Percentiles rank a stretch among this genome's conserved stretches.
These are phyloP conservation scores for Marchantia paleacea DNA, from an alignment of 225 moss, liverwort and hornwort genomes.

Conservation along the genomic window DNA sequence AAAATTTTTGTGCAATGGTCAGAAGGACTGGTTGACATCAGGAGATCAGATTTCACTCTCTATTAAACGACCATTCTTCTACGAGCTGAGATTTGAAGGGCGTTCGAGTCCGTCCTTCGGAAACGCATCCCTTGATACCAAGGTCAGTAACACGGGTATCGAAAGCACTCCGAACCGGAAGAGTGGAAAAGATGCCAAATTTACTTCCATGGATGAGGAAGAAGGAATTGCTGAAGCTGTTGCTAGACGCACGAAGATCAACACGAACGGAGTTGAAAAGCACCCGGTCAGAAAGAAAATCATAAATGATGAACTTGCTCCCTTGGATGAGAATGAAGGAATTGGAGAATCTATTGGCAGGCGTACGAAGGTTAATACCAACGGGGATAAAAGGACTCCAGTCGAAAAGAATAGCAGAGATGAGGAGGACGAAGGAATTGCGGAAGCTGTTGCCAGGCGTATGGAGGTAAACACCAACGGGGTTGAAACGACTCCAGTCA, in stretches of 20 bases:
- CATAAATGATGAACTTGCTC: too few relatives aligned
- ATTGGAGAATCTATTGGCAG: too few relatives aligned
- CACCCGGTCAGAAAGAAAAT: too few relatives aligned
- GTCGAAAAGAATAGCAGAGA: not conserved
- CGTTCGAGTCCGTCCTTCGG: not conserved
- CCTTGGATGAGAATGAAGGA: too few relatives aligned
- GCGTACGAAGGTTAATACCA: too few relatives aligned
- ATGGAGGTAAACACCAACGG: not conserved
- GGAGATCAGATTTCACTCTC: slow-evolving; percentile 42
- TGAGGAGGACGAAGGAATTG: not conserved
- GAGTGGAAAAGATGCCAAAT: slow-evolving; percentile 7
- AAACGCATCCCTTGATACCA: not conserved
- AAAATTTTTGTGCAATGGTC: slow-evolving; percentile 28
- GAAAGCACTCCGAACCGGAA: not conserved
- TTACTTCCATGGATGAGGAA: slow-evolving; percentile 27
- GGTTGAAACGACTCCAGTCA: not conserved
- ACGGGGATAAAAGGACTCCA: too few relatives aligned
- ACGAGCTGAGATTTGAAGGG: slow-evolving; percentile 18
- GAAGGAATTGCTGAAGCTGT: slow-evolving; percentile 42
- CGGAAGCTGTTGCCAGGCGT: not conserved
- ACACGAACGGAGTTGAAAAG: too few relatives aligned
- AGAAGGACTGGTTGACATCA: slow-evolving; percentile 30
- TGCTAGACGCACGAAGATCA: slow-evolving; percentile 25
- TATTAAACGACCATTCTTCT: slow-evolving; percentile 34
- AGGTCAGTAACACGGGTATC: not conserved